phyloP scores from a whole-genome alignment of 106 monocot genomes.

The Acorus calamus region DNA sequence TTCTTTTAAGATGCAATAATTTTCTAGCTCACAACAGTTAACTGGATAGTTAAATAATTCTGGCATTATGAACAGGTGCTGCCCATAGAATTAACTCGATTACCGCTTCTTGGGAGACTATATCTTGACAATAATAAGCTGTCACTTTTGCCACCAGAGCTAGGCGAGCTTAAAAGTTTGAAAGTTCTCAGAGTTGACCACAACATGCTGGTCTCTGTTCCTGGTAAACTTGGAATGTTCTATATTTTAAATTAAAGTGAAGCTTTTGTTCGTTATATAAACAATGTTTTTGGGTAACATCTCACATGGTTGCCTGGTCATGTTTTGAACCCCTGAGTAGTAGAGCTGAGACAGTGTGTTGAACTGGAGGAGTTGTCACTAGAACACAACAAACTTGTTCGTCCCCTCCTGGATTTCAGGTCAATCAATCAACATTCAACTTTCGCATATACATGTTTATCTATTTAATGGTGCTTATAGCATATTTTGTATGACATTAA shows the following conservation, averaged over 20 bases:
- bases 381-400: slow-evolving; percentile 89
- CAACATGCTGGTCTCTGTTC: slow-evolving; percentile 80
- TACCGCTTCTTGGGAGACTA: slow-evolving; percentile 74
- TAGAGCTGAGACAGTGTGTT: slow-evolving; percentile 90
- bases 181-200: slow-evolving; percentile 84
- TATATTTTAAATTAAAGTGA: not conserved
- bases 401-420: slow-evolving; percentile 98
- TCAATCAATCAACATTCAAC: slow-evolving; percentile 28
- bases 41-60: not conserved
- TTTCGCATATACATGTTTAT: not conserved
- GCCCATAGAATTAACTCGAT: slow-evolving; percentile 64
- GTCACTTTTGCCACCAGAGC: slow-evolving; percentile 70
- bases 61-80: slow-evolving; percentile 46
- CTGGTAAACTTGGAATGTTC: slow-evolving; percentile 45
- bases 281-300: not conserved
- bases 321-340: slow-evolving; percentile 30
- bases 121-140: slow-evolving; percentile 87
- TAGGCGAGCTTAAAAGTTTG: slow-evolving; percentile 70
- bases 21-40: too few species aligned
- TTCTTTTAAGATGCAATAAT: too few species aligned
- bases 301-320: not conserved
- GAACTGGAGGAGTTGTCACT: slow-evolving; percentile 76
- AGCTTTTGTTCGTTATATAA: not conserved
- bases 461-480: not conserved
- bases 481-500: slow-evolving; percentile 3